Base-by-base conservation (phyloP, 2,329 filamentous ascomycete genomes). In the Xylariaceae sp. region DNA sequence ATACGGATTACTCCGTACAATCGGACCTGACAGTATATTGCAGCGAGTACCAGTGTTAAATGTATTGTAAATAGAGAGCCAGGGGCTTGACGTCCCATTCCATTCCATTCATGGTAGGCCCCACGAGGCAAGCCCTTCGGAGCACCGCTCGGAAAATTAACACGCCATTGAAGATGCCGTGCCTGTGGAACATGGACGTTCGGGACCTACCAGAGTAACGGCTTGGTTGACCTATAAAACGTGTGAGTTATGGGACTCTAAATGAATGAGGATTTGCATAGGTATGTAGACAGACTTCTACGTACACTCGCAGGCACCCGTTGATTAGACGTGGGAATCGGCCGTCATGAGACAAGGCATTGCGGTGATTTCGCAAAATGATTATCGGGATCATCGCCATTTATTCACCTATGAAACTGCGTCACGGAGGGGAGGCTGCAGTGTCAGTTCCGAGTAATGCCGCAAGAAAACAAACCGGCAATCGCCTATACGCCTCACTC, bases 101-200 rank as follows among this genome's bases (percentile, higher is more conserved):
- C 37, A 42, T 42, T 42, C 37, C 37, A 42, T 42, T 15, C 17
- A 60, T 53, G 55, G 37, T 45, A 53, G 35, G 51, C 57, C 44
- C 35, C 39, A 53, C 48, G 42, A 53, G 51, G 51, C 10, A 13
- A 4, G 48, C n/a, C 9, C 45, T 9, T 55, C 57, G 51, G 54
- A 51, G 23, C 17, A 55, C 47, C 45, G 18, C 49, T 51, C 49
- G 35, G 42, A n/a, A 56, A 18, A 51, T 42, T 23, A 30, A 55
- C 11, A 34, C 37, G 30, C 53, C 17, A 34, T 57, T 15, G 15
- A 48, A 49, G 23, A 30, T 45, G 18, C 18, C 35, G 37, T 42
- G 13, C 13, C n/a, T 34, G 56, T 39, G 45, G 5, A 42, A 44
- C 35, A 15, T 7, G 30, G 34, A 7, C 9, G 13, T 30, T 11